Conservation (phyloP, 208 protist genomes). For the Trypanosoma lewisi region DNA sequence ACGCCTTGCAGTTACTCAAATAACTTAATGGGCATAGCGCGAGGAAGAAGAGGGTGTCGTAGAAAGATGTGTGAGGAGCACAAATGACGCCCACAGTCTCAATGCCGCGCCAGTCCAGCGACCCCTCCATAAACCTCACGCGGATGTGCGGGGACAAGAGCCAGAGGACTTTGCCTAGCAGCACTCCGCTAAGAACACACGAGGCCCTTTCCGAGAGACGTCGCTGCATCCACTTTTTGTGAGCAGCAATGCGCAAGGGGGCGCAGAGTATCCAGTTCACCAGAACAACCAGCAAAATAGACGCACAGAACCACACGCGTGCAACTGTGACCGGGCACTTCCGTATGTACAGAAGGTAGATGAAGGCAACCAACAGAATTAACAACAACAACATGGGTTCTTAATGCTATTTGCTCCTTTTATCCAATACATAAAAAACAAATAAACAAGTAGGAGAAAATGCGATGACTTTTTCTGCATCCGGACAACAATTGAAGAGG, state of each 20-base stretch:
- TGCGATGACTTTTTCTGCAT: too few species aligned
- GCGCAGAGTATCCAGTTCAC: constrained; percentile 29
- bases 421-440: too few species aligned
- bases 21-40: constrained; percentile 49
- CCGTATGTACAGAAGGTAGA: constrained; percentile 45
- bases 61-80: constrained; percentile 86
- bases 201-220: constrained; percentile 32
- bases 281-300: constrained; percentile 44
- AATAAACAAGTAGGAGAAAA: too few species aligned
- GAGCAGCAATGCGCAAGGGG: constrained; percentile 19
- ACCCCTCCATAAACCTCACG: constrained; percentile 57
- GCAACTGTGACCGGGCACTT: constrained; percentile 48
- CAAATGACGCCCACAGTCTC: constrained; percentile 55
- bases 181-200: constrained; percentile 36
- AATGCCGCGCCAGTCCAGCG: constrained; percentile 50
- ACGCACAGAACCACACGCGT: constrained; percentile 58
- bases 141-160: constrained; percentile 58
- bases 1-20: constrained; percentile 60
- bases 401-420: too few species aligned
- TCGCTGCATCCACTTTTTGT: constrained; percentile 31
- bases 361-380: constrained; percentile 41
- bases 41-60: constrained; percentile 76
- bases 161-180: constrained; percentile 49
- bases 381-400: constrained; percentile 17
- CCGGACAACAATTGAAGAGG: too few species aligned